phyloP scores from a whole-genome alignment of 2,329 filamentous ascomycete genomes.

The Neonectria punicea region DNA sequence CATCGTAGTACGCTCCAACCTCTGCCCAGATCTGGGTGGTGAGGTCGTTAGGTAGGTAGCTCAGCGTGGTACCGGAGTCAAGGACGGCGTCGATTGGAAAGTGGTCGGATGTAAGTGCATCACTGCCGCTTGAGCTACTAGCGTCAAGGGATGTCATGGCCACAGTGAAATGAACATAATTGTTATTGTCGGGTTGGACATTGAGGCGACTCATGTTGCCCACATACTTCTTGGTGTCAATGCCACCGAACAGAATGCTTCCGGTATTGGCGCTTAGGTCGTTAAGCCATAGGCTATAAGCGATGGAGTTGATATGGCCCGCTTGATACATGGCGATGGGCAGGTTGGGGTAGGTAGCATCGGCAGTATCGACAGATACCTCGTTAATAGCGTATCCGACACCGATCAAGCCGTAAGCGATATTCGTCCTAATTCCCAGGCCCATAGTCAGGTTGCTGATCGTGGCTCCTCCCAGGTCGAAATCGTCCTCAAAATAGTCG shows the following conservation, averaged over 20 bases:
- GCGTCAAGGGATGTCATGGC: conserved; percentile 60
- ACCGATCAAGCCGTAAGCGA: conserved; percentile 68
- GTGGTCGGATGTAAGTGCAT: conserved; percentile 54
- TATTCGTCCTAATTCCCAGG: conserved; percentile 63
- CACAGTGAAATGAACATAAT: conserved; percentile 60
- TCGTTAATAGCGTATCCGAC: conserved; percentile 69
- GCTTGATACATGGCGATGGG: conserved; percentile 72
- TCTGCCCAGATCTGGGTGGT: conserved; percentile 64
- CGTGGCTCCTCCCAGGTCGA: conserved; percentile 62
- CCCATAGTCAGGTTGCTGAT: conserved; percentile 69
- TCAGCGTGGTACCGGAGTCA: conserved; percentile 80
- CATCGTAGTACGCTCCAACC: conserved; percentile 61
- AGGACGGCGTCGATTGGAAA: conserved; percentile 71
- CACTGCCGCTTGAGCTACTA: conserved; percentile 60
- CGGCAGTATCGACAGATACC: conserved; percentile 49
- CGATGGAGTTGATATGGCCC: conserved; percentile 71
- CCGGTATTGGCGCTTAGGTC: conserved; percentile 70
- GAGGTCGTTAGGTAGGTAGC: conserved; percentile 73
- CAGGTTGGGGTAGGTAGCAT: conserved; percentile 64
- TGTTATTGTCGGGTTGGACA: conserved; percentile 56
- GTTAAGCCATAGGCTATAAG: conserved; percentile 78
- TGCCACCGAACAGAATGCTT: conserved; percentile 81
- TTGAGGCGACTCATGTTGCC: conserved; percentile 71
- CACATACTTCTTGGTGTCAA: conserved; percentile 78
- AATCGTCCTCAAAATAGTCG: conserved; percentile 68